Conservation (phyloP, 345 rosid genomes). For the Heritiera littoralis region DNA sequence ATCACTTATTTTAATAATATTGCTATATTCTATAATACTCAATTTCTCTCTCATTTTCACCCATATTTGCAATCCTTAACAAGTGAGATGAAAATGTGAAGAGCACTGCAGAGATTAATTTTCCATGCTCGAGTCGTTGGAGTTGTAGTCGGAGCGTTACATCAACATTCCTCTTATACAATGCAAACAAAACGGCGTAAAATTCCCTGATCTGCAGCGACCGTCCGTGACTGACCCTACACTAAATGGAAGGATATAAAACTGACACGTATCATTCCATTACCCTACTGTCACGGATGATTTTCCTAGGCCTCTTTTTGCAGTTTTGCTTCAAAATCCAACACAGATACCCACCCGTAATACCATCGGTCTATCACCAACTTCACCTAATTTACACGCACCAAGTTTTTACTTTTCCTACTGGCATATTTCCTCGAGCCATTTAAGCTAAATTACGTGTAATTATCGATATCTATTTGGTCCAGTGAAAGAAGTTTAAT, state of each 20-base stretch:
- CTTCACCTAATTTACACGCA: neutral
- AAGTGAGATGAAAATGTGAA: too few relatives aligned
- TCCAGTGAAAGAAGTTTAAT: too few relatives aligned
- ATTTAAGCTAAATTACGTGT: too few relatives aligned
- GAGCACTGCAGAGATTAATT: too few relatives aligned
- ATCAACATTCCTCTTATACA: too few relatives aligned
- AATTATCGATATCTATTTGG: too few relatives aligned
- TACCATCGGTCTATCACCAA: neutral
- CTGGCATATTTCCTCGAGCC: too few relatives aligned
- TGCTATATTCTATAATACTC: too few relatives aligned
- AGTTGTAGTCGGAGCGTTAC: neutral
- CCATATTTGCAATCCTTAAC: too few relatives aligned
- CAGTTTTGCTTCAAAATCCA: slow-evolving; percentile 5
- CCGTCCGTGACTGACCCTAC: slow-evolving; percentile 10
- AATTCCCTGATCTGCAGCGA: neutral
- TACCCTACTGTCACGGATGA: neutral
- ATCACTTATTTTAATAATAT: too few relatives aligned
- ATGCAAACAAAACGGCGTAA: neutral
- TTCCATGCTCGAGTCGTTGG: neutral
- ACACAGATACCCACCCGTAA: neutral
- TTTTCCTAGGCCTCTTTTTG: slow-evolving; percentile 12
- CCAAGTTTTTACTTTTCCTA: neutral
- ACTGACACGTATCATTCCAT: slow-evolving; percentile 17
- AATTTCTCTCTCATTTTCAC: too few relatives aligned
- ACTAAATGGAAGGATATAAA: neutral